Evolutionary conservation across 2,329 filamentous ascomycete genomes (phyloP), one percentile per base, ranked within the genome.

Genomic region (Diplodia mutila): DNA sequence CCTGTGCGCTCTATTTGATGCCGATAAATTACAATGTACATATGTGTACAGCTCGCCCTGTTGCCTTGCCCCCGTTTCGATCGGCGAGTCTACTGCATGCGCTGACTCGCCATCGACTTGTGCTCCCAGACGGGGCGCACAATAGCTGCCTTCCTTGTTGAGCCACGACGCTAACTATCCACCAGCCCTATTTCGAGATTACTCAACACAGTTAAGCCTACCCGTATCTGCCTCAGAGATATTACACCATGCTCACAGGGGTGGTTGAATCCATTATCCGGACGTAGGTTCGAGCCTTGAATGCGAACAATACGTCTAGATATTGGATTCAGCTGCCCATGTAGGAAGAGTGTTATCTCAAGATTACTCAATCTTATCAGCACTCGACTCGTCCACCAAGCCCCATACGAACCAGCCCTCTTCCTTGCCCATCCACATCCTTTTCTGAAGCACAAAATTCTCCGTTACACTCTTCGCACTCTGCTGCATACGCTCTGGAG

Each of bases 321-420:
- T n/a, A n/a, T n/a, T n/a, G n/a, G n/a, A n/a, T n/a, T n/a, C n/a
- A n/a, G n/a, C n/a, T n/a, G n/a, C n/a, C n/a, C n/a, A n/a, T n/a
- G n/a, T n/a, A n/a, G n/a, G n/a, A n/a, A n/a, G n/a, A n/a, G n/a
- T n/a, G n/a, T n/a, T n/a, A n/a, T n/a, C n/a, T n/a, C n/a, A n/a
- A n/a, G n/a, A n/a, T n/a, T n/a, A 34, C 52, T 69, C 63, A 27
- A 77, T 69, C 16, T 52, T 70, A 55, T 71, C 70, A 4, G 70
- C 70, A 32, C 73, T 77, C 46, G 85, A 87, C 72, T 86, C 83
- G 51, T 84, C 76, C 34, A 86, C 80, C 23, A 87, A 90, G 16
- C 90, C 90, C 85, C 89, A 90, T 61, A 91, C 77, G 74, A 81
- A 83, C 90, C 90, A 92, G 2, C 83, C 80, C 32, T 76, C 79